Evolutionary conservation across 345 rosid species (phyloP), one percentile per base, ranked within the genome.

Genomic region (Citrus hindsii): DNA sequence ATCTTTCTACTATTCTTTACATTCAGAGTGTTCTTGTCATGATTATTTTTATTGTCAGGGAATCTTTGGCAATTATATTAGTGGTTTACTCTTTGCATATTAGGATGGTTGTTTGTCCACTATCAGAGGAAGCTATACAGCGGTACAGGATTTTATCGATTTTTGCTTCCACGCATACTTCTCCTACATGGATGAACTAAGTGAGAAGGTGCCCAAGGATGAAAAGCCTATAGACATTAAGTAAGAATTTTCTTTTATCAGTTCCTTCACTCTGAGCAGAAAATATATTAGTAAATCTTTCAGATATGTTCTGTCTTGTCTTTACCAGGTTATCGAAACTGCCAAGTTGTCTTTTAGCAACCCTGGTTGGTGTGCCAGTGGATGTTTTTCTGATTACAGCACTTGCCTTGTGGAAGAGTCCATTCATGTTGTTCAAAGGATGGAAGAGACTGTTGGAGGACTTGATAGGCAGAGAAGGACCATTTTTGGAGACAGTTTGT

Each of bases 121-220:
- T 0, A 80, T 95, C 63, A 85, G 76, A 79, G 91, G 93, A 61
- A 89, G 97, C 85, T 92, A 94, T 84, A 92, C 77, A 4, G 92
- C 81, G 33, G 97, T 92, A 18, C 84, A 80, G 24, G 98, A 95
- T 84, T 89, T 93, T 51, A 84, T 88, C 4, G 98, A 95, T 78
- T 89, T 93, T 78, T 95, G 98, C 86, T 93, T 95, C 88, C 97
- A 92, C 77, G 92, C 97, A 32, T 95, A 92, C 83, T 95, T 93
- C 81, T 90, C 95, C 37, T 90, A 82, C 86, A 90, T 95, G 98
- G 98, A 93, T 88, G 97, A 90, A 79, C 85, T 95, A 70, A 80
- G 88, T 42, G 93, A 89, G 77, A 89, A 82, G 75, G 79, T 85
- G 56, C 84, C 85, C 3, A 56, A 85, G 0, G 88, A 81, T 80